Evolutionary conservation across 2,329 filamentous ascomycete species (phyloP).

Genomic region (Pseudodiploospora longispora): DNA sequence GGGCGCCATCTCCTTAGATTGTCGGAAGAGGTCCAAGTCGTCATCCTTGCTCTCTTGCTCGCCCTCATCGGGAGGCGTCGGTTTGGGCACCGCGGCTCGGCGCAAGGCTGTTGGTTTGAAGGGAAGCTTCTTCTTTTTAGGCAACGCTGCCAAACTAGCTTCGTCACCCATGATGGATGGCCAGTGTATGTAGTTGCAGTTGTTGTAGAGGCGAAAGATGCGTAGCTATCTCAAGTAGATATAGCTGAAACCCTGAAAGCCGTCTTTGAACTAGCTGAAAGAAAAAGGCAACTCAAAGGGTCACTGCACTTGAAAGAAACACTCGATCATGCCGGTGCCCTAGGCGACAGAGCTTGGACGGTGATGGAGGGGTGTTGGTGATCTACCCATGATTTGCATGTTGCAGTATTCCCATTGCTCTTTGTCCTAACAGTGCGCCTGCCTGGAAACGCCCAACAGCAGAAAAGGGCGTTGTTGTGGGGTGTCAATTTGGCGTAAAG

Average conservation of each 20-base stretch:
- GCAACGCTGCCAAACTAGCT: slow-evolving; percentile 14
- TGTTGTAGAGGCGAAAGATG: not conserved
- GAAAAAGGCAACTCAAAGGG: no score
- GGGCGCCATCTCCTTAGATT: slow-evolving; percentile 41
- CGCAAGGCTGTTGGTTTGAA: slow-evolving; percentile 42
- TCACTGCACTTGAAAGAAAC: no score
- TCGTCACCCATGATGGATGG: slow-evolving; percentile 23
- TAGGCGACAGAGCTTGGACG: no score
- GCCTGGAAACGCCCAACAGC: no score
- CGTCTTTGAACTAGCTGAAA: no score
- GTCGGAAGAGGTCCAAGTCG: slow-evolving; percentile 40
- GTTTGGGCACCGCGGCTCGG: slow-evolving; percentile 20
- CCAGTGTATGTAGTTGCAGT: not conserved
- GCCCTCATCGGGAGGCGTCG: slow-evolving; percentile 8
- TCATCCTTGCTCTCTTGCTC: slow-evolving; percentile 20
- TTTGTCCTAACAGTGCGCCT: no score
- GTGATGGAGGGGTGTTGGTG: no score
- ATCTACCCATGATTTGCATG: no score
- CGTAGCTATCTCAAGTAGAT: not conserved
- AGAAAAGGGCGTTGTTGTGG: slow-evolving; percentile 2
- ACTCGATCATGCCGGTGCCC: no score
- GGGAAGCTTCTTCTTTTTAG: slow-evolving; percentile 34
- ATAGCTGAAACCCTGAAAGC: no score
- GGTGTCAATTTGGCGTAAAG: slow-evolving; percentile 1
- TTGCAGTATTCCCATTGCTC: no score